Evolutionary conservation across 2,329 filamentous ascomycete genomes (phyloP), one percentile per base, ranked within the genome.

Genomic region (Calonectria hongkongensis): DNA sequence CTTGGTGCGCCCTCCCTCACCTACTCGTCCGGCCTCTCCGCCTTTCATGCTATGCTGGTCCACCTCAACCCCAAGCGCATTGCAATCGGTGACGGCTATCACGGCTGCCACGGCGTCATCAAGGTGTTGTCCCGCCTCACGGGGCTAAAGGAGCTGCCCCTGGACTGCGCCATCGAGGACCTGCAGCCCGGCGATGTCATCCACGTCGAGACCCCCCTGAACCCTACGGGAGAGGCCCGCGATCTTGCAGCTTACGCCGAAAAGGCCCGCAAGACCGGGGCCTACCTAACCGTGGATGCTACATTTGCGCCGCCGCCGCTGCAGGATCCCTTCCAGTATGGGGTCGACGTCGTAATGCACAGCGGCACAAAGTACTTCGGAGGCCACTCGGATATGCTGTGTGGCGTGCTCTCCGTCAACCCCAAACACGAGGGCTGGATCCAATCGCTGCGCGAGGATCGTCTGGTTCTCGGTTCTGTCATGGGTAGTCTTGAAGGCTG

Each of bases 311-410:
- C 97, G 48, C 97, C 97, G 39, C 94, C 95, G 33, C 87, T 99
- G 71, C 93, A 95, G 82, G 94, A 98, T 79, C 96, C 97, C 0
- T 97, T 98, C 79, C 81, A 83, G 33, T 93, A 90, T 82, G 96
- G 95, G 58, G 95, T 94, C 33, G 96, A 98, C 84, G 85, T 96
- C 1, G 91, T 98, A 41, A 94, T 98, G 94, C 97, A 99, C 85
- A 94, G 91, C 65, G 97, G 95, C 4, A 98, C 96, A 21, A 99
- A 98, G 88, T 99, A 98, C 85, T 91, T 99, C 77, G 97, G 97
- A 25, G 97, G 97, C 0, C 97, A 99, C 85, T 96, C 93, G 76
- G 97, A 99, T 85, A 89, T 98, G 89, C 90, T 98, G 7, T 97
- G 94, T 81, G 97, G 97, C 27, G 93, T 97, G 21, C 86, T 99